These are phyloP conservation scores for Arachnomyces sp. DNA, from an alignment of 2,329 filamentous ascomycete species.

Conservation along the genomic window DNA sequence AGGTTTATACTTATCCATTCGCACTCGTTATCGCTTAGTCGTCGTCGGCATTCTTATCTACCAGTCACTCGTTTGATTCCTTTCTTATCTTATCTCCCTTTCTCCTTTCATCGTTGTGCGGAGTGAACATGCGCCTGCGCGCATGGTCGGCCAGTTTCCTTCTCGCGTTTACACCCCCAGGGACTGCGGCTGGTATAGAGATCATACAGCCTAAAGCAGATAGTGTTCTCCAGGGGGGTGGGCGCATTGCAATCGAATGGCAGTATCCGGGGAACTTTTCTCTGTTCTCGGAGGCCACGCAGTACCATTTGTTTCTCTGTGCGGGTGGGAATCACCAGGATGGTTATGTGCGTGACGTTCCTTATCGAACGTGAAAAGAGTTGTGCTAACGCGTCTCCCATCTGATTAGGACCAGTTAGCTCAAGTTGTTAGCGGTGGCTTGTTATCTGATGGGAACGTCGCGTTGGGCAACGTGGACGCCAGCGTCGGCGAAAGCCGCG, in stretches of 20 bases:
- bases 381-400: not conserved
- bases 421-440: constrained; percentile 29
- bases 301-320: constrained; percentile 53
- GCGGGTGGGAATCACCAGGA: constrained; percentile 49
- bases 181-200: constrained; percentile 44
- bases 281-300: constrained; percentile 40
- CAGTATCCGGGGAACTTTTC: constrained; percentile 46
- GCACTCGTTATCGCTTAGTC: constrained; percentile 1
- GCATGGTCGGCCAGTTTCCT: constrained; percentile 26
- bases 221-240: constrained; percentile 40
- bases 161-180: constrained; percentile 33
- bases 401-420: constrained; percentile 31
- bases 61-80: not conserved
- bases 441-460: constrained; percentile 33
- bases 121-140: constrained; percentile 20
- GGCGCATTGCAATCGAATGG: constrained; percentile 49
- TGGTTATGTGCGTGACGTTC: constrained; percentile 34
- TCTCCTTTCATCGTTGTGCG: constrained; percentile 8
- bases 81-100: not conserved
- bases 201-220: constrained; percentile 49
- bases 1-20: not conserved
- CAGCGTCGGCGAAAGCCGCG: constrained; percentile 35
- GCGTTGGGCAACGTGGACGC: constrained; percentile 39
- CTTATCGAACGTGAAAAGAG: constrained; percentile 2
- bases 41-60: too few relatives aligned